Evolutionary conservation across 208 protist genomes (phyloP), one percentile per base, ranked within the genome.

Genomic region (Leishmania tarentolae): DNA sequence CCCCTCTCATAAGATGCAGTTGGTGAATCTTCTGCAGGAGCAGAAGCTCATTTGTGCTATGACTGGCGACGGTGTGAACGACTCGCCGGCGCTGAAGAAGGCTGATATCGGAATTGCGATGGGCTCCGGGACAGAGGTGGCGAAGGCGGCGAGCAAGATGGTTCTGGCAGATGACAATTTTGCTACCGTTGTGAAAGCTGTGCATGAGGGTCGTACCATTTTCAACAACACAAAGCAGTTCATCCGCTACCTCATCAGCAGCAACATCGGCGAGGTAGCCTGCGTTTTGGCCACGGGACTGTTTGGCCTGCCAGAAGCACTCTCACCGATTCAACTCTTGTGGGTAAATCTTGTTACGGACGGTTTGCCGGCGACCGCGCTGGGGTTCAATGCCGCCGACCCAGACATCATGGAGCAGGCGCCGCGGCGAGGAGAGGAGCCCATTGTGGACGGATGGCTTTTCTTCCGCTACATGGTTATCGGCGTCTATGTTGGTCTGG

Each of bases 321-420:
- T 99, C 13, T 95, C 95, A 28, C 98, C 99, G 2, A 98, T 99
- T 57, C 98, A 99, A 85, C 88, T 99, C 28, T 87, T 99, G 59
- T 99, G 98, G 98, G 98, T 99, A 19, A 99, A 99, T 88, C 93
- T 99, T 28, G 98, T 99, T 61, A 99, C 98, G n/a, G 98, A 99
- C 85, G 98, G 98, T n/a, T 92, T 98, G n/a, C 98, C 98, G 15
- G 98, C 99, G 66, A 99, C 97, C 17, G 96, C 98, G 17, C 92
- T 99, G 52, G 94, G 95, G 50, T 99, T 99, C 90, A 97, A 98
- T 81, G 90, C 87, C 28, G 82, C 92, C 0, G 94, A 98, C 69
- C 83, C 89, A 15, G 94, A 98, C 80, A 94, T 98, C 42, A 99
- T 99, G 96, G 88, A 94, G 65, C 91, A 94, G 75, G 92, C 91